Percentiles rank a stretch among this genome's conserved stretches.
These are phyloP conservation scores for Tillandsia fasciculata DNA, from an alignment of 176 grass and related monocot genomes.

Conservation along the genomic window DNA sequence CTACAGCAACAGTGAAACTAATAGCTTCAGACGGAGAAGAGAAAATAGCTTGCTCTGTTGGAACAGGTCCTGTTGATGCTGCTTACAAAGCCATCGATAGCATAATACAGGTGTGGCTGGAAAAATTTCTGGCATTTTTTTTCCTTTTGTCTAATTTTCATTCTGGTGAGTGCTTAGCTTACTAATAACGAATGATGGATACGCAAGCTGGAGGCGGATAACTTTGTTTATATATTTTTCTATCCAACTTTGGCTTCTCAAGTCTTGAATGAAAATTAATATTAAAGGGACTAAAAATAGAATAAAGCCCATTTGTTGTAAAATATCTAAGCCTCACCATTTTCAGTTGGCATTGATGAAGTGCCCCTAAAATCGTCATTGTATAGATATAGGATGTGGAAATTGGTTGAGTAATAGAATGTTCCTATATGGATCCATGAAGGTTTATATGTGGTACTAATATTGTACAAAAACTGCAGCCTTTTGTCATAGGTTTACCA, in stretches of 20 bases:
- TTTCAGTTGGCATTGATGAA: neutral
- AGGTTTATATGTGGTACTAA: too few species aligned
- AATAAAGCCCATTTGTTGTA: too few species aligned
- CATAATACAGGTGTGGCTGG: conserved; percentile 61
- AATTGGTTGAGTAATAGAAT: neutral
- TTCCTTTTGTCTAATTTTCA: neutral
- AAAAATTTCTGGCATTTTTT: neutral
- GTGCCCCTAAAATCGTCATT: neutral
- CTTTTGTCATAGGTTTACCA: too few species aligned
- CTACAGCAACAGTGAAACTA: conserved; percentile 91
- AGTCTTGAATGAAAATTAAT: neutral
- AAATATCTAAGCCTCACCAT: too few species aligned
- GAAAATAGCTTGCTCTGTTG: conserved; percentile 66
- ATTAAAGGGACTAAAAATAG: neutral
- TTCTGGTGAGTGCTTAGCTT: neutral
- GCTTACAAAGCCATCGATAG: conserved; percentile 92
- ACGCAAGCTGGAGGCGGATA: too few species aligned
- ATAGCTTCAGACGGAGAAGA: conserved; percentile 59
- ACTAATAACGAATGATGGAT: too few species aligned
- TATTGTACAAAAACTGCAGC: too few species aligned
- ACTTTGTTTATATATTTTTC: too few species aligned
- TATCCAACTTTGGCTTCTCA: neutral
- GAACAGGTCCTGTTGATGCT: conserved; percentile 92
- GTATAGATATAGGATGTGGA: neutral
- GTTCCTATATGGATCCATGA: neutral